These are phyloP conservation scores for Citrullus colocynthis DNA, from an alignment of 306 rosid species.

Conservation along the genomic window DNA sequence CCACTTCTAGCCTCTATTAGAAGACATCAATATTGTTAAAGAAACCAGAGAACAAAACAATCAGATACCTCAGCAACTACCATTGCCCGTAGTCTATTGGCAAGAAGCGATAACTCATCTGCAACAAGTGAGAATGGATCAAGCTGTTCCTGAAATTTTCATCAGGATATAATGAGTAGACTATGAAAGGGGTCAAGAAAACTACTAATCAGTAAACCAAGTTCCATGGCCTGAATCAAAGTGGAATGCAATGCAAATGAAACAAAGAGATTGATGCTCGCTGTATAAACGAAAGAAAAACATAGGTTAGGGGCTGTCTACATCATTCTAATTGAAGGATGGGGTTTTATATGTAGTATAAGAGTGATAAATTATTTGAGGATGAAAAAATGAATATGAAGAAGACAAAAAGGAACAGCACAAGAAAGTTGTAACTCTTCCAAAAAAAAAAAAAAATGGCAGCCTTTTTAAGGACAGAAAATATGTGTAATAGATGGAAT, in stretches of 20 bases:
- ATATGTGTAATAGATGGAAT: neutral
- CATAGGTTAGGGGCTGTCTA: neutral
- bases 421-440: neutral
- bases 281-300: neutral
- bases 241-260: neutral
- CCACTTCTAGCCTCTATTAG: slow-evolving; percentile 4
- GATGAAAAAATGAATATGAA: neutral
- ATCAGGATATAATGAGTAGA: slow-evolving; percentile 3
- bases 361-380: neutral
- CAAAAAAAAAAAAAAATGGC: neutral
- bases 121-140: slow-evolving; percentile 94
- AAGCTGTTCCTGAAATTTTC: slow-evolving; percentile 47
- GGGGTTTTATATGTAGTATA: neutral
- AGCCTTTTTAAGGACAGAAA: neutral
- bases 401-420: neutral
- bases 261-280: neutral
- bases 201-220: neutral
- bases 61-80: slow-evolving; percentile 71
- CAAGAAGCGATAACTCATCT: slow-evolving; percentile 69
- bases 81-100: slow-evolving; percentile 63
- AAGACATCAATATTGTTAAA: neutral
- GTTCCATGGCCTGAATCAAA: neutral
- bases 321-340: neutral
- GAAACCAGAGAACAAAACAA: slow-evolving; percentile 10
- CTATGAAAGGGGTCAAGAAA: neutral